phyloP scores from a whole-genome alignment of 2,329 filamentous ascomycete genomes.

The Beauveria medogensis region DNA sequence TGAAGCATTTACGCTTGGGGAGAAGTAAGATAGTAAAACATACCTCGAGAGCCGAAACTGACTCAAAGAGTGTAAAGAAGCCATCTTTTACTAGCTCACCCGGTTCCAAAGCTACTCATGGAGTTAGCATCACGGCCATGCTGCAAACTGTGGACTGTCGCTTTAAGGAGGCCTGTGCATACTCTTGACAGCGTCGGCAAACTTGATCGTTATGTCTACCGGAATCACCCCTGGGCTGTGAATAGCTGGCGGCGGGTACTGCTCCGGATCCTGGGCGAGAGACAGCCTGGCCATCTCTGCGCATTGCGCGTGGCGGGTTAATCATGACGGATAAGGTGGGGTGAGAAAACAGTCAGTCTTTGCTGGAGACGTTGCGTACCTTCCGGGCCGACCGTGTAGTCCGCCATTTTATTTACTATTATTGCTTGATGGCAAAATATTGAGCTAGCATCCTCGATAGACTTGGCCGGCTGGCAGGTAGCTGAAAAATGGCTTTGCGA shows the following conservation, averaged over 20 bases:
- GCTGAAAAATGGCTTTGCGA: neutral
- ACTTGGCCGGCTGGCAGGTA: neutral
- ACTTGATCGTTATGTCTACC: slow-evolving; percentile 51
- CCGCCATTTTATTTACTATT: slow-evolving; percentile 22
- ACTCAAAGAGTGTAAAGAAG: slow-evolving; percentile 87
- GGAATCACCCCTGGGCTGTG: slow-evolving; percentile 43
- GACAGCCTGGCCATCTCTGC: slow-evolving; percentile 35
- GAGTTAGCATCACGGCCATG: slow-evolving; percentile 19
- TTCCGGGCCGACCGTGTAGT: slow-evolving; percentile 27
- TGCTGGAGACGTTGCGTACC: slow-evolving; percentile 19
- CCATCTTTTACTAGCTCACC: slow-evolving; percentile 92
- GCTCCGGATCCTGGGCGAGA: slow-evolving; percentile 26
- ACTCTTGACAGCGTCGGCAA: slow-evolving; percentile 46
- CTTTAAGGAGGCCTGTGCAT: slow-evolving; percentile 16
- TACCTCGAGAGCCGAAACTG: slow-evolving; percentile 78
- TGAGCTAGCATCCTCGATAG: slow-evolving; percentile 10
- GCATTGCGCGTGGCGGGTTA: neutral
- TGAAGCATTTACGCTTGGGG: neutral
- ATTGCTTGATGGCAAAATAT: neutral
- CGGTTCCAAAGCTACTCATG: slow-evolving; percentile 55
- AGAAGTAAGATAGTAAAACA: slow-evolving; percentile 12
- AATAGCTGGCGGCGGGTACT: slow-evolving; percentile 32
- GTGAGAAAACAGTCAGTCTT: neutral
- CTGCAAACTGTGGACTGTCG: neutral
- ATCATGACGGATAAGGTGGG: neutral